These are phyloP conservation scores for Hypoxylon crocopeplum DNA, from an alignment of 495 filamentous ascomycete species.

Conservation along the genomic window DNA sequence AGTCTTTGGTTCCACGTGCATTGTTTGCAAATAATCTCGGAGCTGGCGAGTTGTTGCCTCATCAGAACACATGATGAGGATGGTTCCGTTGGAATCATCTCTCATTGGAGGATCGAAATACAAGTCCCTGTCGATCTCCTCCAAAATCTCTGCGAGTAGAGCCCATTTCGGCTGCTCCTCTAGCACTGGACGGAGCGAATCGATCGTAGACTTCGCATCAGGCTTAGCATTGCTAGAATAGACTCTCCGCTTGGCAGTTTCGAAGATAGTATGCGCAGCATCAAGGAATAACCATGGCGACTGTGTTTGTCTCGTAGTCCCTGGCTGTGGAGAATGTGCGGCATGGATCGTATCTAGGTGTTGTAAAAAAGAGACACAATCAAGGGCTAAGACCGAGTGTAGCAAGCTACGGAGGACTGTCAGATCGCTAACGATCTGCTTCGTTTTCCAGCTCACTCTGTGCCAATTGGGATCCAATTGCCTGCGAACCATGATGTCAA, in stretches of 20 bases:
- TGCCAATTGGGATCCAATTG: conserved; percentile 98
- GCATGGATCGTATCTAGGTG: conserved; percentile 94
- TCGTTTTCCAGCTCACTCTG: conserved; percentile 91
- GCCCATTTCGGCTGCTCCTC: conserved; percentile 97
- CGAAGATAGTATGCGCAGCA: conserved; percentile 92
- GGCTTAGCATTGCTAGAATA: conserved; percentile 64
- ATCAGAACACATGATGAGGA: conserved; percentile 94
- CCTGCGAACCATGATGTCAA: conserved; percentile 85
- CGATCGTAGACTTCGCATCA: conserved; percentile 52
- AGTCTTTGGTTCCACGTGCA: conserved; percentile 73
- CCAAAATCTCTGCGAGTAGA: conserved; percentile 81
- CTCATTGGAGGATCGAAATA: conserved; percentile 77
- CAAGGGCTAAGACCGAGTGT: conserved; percentile 82
- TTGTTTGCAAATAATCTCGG: conserved; percentile 87
- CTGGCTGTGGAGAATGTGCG: conserved; percentile 85
- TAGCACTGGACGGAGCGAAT: conserved; percentile 83
- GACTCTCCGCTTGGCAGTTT: conserved; percentile 87
- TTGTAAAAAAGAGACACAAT: conserved; percentile 89
- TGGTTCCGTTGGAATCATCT: conserved; percentile 90
- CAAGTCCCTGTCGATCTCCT: conserved; percentile 91
- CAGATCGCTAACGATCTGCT: conserved; percentile 89
- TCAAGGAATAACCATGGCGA: conserved; percentile 97
- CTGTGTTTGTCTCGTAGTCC: conserved; percentile 84
- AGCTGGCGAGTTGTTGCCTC: conserved; percentile 87
- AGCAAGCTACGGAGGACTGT: conserved; percentile 86